Conservation (phyloP, 2,329 filamentous ascomycete genomes). For the Nemania sp. region DNA sequence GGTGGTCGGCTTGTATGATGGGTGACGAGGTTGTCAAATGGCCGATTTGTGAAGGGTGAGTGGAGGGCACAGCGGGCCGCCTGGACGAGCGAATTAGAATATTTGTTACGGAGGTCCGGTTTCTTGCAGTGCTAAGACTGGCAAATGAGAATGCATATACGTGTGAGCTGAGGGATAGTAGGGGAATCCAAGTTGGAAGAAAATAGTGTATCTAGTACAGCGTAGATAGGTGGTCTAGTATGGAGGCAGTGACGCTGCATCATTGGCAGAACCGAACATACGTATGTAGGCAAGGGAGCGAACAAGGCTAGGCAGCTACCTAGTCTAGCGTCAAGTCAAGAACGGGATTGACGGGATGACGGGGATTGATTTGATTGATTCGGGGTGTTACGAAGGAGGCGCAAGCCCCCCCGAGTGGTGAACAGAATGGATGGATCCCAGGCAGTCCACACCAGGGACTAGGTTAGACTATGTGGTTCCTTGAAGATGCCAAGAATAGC, state of each 20-base stretch:
- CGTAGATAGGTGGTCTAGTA: neutral
- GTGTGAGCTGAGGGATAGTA: neutral
- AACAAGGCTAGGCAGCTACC: conserved; percentile 21
- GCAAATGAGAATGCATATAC: conserved; percentile 18
- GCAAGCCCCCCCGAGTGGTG: neutral
- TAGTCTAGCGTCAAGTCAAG: conserved; percentile 23
- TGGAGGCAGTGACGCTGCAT: conserved; percentile 8
- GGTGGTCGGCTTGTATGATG: conserved; percentile 69
- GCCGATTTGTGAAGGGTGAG: conserved; percentile 74
- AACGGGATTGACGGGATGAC: conserved; percentile 36
- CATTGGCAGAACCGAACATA: conserved; percentile 2
- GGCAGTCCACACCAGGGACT: neutral
- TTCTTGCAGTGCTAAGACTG: neutral
- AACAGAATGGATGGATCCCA: neutral
- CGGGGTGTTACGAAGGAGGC: no score
- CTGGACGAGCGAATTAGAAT: conserved; percentile 43
- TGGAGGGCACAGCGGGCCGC: conserved; percentile 64
- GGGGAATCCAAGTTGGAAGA: neutral
- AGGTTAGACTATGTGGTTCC: neutral
- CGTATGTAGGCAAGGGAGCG: conserved; percentile 10
- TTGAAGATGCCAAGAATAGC: neutral
- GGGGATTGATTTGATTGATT: neutral
- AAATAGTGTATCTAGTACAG: conserved; percentile 1
- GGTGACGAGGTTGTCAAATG: conserved; percentile 78
- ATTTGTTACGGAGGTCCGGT: neutral